Evolutionary conservation across 441 rosid genomes (phyloP).

Genomic region (Brassica hybrid): DNA sequence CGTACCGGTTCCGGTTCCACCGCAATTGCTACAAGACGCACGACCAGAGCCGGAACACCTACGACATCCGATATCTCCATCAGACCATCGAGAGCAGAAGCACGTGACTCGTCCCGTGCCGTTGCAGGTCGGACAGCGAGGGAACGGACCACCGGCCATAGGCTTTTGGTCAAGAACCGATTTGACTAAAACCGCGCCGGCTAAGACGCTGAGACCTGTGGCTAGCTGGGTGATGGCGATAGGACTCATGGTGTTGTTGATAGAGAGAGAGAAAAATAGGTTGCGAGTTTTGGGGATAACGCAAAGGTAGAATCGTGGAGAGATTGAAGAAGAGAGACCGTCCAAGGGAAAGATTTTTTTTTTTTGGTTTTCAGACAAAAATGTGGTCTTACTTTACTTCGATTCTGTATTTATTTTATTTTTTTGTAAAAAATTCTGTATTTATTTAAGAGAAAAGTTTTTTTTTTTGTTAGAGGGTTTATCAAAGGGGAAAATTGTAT

Average conservation of each 20-base stretch:
- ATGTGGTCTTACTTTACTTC: slow-evolving; percentile 18
- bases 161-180: slow-evolving; percentile 85
- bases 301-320: slow-evolving; percentile 33
- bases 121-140: slow-evolving; percentile 74
- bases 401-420: neutral
- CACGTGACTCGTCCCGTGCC: slow-evolving; percentile 87
- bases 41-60: slow-evolving; percentile 93
- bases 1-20: slow-evolving; percentile 90
- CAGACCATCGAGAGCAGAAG: slow-evolving; percentile 87
- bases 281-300: slow-evolving; percentile 26
- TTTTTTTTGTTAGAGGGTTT: too few relatives aligned
- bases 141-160: slow-evolving; percentile 85
- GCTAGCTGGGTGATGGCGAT: slow-evolving; percentile 77
- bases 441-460: neutral
- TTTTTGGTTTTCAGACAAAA: slow-evolving; percentile 37
- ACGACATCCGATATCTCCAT: slow-evolving; percentile 85
- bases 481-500: too few relatives aligned
- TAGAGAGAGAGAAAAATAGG: slow-evolving; percentile 12
- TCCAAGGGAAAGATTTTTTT: slow-evolving; percentile 2
- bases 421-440: too few relatives aligned
- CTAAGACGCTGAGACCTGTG: slow-evolving; percentile 83
- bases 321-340: slow-evolving; percentile 35
- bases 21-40: slow-evolving; percentile 82
- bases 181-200: slow-evolving; percentile 85
- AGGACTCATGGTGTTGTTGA: slow-evolving; percentile 51